Percentiles rank a stretch among this genome's conserved stretches.
Conservation (phyloP, 352 stramenopile genomes). For the Globisporangium cylindrosporum region DNA sequence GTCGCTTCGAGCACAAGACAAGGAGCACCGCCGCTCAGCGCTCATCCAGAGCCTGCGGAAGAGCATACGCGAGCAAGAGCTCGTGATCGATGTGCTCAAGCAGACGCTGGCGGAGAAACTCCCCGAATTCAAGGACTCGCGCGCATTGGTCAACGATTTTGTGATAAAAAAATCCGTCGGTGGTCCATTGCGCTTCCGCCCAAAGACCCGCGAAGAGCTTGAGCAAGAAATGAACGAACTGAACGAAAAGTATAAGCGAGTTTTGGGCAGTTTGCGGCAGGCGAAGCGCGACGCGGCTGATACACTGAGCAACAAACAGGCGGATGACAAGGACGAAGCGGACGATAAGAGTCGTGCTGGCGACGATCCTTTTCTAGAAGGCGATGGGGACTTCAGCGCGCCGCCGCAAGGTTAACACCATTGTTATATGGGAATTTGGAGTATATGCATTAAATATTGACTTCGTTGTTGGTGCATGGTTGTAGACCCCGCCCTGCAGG, state of each 20-base stretch:
- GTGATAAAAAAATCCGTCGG: constrained; percentile 80
- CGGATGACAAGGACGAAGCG: constrained; percentile 21
- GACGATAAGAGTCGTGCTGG: constrained; percentile 17
- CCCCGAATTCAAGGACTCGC: constrained; percentile 59
- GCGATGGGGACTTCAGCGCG: constrained; percentile 1
- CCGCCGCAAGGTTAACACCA: constrained; percentile 2
- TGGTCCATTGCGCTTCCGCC: constrained; percentile 74
- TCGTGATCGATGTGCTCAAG: constrained; percentile 86
- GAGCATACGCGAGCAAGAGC: constrained; percentile 76
- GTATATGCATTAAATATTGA: neutral
- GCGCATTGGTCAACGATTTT: constrained; percentile 80
- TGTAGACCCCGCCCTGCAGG: constrained; percentile 34
- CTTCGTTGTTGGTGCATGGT: neutral
- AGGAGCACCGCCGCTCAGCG: constrained; percentile 81
- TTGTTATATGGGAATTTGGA: neutral
- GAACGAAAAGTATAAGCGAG: constrained; percentile 69
- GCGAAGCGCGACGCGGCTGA: constrained; percentile 22
- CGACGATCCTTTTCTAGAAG: constrained; percentile 2
- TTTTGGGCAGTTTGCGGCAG: constrained; percentile 59
- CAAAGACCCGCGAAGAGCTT: constrained; percentile 84
- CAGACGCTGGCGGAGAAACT: constrained; percentile 62
- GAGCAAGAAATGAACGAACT: constrained; percentile 76
- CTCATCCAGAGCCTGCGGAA: constrained; percentile 82
- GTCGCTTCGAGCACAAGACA: constrained; percentile 72
- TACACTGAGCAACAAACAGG: constrained; percentile 25